Conservation (phyloP, 495 filamentous ascomycete genomes). For the Aspergillus carlsbadensis region DNA sequence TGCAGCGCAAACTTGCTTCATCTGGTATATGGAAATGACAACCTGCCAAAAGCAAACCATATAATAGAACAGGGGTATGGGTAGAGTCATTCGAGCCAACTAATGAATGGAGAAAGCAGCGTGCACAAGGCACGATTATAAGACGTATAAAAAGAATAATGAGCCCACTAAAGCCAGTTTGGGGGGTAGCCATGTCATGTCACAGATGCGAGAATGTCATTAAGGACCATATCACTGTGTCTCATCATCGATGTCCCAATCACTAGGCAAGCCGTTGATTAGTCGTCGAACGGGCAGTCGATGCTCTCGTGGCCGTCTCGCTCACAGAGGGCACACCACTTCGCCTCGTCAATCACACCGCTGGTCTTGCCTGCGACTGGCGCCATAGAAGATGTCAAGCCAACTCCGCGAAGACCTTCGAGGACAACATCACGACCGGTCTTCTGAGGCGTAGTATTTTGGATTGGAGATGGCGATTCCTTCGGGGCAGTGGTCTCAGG, state of each 20-base stretch:
- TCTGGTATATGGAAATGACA: conserved; percentile 6
- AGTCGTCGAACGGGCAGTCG: conserved; percentile 91
- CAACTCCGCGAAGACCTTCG: conserved; percentile 64
- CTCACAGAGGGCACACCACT: conserved; percentile 98
- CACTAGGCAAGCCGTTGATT: conserved; percentile 29
- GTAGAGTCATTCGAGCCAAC: conserved; percentile 7
- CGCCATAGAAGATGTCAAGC: conserved; percentile 36
- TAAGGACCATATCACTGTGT: conserved; percentile 4
- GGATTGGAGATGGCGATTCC: conserved; percentile 16
- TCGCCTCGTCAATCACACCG: conserved; percentile 73
- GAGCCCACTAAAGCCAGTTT: conserved; percentile 10
- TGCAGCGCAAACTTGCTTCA: conserved; percentile 9
- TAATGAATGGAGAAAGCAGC: conserved; percentile 6
- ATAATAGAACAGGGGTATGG: conserved; percentile 5
- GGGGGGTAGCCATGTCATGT: conserved; percentile 16
- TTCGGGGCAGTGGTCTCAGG: conserved; percentile 18
- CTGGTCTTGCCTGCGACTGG: conserved; percentile 76
- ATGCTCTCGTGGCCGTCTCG: conserved; percentile 94
- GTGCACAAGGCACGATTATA: conserved; percentile 12
- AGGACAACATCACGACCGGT: conserved; percentile 55
- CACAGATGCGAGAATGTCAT: conserved; percentile 9
- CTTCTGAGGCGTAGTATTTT: conserved; percentile 30
- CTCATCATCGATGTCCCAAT: conserved; percentile 12
- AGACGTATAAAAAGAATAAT: conserved; percentile 17
- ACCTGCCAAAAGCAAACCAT: not conserved